Evolutionary conservation across 257 asterid species (phyloP).

Genomic region (Penstemon newberryi): DNA sequence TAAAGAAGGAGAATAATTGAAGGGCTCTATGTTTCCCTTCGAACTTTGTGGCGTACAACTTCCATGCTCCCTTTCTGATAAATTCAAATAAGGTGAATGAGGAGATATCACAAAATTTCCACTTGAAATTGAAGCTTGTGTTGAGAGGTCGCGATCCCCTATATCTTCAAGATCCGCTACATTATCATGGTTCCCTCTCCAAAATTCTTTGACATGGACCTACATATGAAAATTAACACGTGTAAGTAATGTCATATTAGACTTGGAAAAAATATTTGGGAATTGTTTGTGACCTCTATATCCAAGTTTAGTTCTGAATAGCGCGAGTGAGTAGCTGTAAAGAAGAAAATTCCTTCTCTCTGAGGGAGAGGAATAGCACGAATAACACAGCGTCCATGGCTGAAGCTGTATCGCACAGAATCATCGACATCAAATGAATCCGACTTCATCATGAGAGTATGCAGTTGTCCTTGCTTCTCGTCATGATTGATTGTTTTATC

Average conservation of each 20-base stretch:
- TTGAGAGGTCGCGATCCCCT: neutral
- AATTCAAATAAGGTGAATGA: conserved; percentile 21
- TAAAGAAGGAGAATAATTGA: conserved; percentile 15
- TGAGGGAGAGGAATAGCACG: conserved; percentile 53
- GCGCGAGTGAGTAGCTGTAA: conserved; percentile 56
- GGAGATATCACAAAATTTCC: neutral
- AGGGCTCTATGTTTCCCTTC: conserved; percentile 14
- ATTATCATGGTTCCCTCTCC: conserved; percentile 6
- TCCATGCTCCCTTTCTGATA: conserved; percentile 8
- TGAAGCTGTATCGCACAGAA: conserved; percentile 47
- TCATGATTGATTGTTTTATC: conserved; percentile 52
- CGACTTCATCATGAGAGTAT: conserved; percentile 47
- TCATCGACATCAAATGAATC: conserved; percentile 43
- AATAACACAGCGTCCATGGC: conserved; percentile 52
- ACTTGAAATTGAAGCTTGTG: conserved; percentile 7
- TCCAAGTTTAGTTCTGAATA: conserved; percentile 47
- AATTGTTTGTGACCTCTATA: conserved; percentile 46
- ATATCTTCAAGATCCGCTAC: conserved; percentile 11
- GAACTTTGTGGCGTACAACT: conserved; percentile 13
- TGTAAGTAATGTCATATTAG: neutral
- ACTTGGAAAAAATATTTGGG: conserved; percentile 7
- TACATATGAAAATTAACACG: conserved; percentile 23
- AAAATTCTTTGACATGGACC: conserved; percentile 39
- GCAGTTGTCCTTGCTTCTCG: conserved; percentile 50
- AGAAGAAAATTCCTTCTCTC: conserved; percentile 41